A percentile compares a stretch with the other conserved stretches of the same genome.
These are phyloP conservation scores for Physcomitrium patens DNA, from an alignment of 225 moss, liverwort and hornwort genomes.

Conservation along the genomic window DNA sequence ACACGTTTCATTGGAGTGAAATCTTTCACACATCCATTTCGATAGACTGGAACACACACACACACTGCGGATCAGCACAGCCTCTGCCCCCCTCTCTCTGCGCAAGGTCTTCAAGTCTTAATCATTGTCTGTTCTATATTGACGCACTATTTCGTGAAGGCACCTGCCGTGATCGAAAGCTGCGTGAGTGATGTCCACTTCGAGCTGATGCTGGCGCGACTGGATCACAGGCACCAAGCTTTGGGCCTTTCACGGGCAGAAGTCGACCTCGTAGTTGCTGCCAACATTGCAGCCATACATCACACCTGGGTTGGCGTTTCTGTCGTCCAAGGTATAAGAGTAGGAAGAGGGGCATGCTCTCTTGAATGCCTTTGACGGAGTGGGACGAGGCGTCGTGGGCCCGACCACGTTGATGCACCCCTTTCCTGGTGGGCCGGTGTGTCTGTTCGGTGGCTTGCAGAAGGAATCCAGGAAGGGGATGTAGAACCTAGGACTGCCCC, in stretches of 20 bases:
- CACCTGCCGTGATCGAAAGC: no score
- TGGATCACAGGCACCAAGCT: no score
- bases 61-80: no score
- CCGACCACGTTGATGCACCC: conserved; percentile 1
- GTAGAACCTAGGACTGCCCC: conserved; percentile 10
- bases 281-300: not conserved
- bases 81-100: no score
- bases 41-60: no score
- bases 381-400: not conserved
- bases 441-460: not conserved
- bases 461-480: conserved; percentile 10
- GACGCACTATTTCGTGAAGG: no score
- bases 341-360: not conserved
- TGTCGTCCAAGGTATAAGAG: conserved; percentile 13
- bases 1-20: no score
- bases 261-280: conserved; percentile 27
- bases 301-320: not conserved
- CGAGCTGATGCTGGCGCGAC: no score
- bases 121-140: no score
- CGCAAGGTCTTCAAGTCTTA: no score
- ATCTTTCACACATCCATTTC: no score
- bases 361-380: not conserved
- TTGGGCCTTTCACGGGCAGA: conserved; percentile 17
- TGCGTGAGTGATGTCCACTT: no score
- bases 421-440: not conserved